phyloP scores from a whole-genome alignment of 1,284 basidiomycete genomes.

The Xerocomus minutiporus region DNA sequence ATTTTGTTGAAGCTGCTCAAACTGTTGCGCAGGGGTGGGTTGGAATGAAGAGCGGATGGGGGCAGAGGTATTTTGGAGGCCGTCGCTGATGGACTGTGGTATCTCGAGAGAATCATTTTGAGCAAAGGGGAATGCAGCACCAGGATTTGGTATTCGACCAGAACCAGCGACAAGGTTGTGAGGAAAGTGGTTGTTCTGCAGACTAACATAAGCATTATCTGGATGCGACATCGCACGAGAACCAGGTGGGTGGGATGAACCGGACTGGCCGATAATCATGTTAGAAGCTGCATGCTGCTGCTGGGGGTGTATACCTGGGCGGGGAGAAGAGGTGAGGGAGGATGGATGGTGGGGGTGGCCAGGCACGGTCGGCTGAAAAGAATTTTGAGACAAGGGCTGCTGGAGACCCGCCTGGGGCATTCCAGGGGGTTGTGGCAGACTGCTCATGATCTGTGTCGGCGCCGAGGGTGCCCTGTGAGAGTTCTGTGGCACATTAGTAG shows the following conservation, averaged over 20 bases:
- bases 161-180: slow-evolving; percentile 32
- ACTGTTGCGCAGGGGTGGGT: slow-evolving; percentile 56
- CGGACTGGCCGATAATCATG: slow-evolving; percentile 42
- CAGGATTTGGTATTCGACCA: slow-evolving; percentile 37
- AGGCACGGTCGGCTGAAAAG: slow-evolving; percentile 37
- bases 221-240: slow-evolving; percentile 46
- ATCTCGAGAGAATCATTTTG: slow-evolving; percentile 37
- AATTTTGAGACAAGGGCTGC: slow-evolving; percentile 42
- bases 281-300: slow-evolving; percentile 36
- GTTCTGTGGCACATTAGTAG: slow-evolving; percentile 37
- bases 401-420: slow-evolving; percentile 33
- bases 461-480: slow-evolving; percentile 39
- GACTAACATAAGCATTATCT: slow-evolving; percentile 44
- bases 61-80: slow-evolving; percentile 36
- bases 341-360: slow-evolving; percentile 37
- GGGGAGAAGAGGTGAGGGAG: slow-evolving; percentile 44
- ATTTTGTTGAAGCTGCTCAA: slow-evolving; percentile 45
- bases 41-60: slow-evolving; percentile 42
- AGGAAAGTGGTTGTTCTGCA: slow-evolving; percentile 41
- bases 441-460: slow-evolving; percentile 45
- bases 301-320: slow-evolving; percentile 40
- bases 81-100: slow-evolving; percentile 40
- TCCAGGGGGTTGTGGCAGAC: slow-evolving; percentile 44
- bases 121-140: slow-evolving; percentile 38
- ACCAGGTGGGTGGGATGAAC: slow-evolving; percentile 41